Evolutionary conservation across 805 yeast species (phyloP), one percentile per base, ranked within the genome.

Genomic region (Torulaspora microellipsoides): DNA sequence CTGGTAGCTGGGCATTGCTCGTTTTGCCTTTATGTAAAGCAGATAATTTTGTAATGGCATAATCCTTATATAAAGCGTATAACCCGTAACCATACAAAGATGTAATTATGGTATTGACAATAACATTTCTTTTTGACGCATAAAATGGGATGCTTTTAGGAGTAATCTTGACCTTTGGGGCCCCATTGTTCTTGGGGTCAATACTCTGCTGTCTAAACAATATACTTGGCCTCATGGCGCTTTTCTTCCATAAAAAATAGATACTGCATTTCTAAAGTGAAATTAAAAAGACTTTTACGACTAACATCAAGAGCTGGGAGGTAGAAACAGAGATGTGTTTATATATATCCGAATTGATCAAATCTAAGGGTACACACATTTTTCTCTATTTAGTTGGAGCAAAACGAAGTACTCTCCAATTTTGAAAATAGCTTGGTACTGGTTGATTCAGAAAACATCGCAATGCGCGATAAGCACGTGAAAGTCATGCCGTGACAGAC

Each of bases 61-160:
- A 48, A 35, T 52, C 58, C 38, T 47, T 54, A 45, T 54, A 54
- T n/a, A 54, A 48, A 8, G 51, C 45, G 34, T 44, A 52, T 14
- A 52, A 40, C 10, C 56, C 56, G 20, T 48, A 37, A 9, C 56
- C 58, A 38, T 51, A 54, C 12, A 52, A 45, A 9, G 53, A 31
- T 23, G 54, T 52, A 13, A 54, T 47, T 8, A 47, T 36, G 9
- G 47, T 28, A 31, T 52, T 54, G 4, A 50, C 48, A 11, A 45
- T 36, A 10, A 51, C 34, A 29, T 49, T 52, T 9, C 43, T 33
- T 34, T 36, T 42, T 1, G 56, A 48, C 4, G 51, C 51, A 11
- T 36, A 40, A 28, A 50, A 50, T 3, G 54, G 53, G 14, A 48
- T 40, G 15, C 45, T 39, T 15, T 46, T 42, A 3, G 51, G 41